Conservation (phyloP, 768 basidiomycete genomes). For the Lactifluus subvellereus region DNA sequence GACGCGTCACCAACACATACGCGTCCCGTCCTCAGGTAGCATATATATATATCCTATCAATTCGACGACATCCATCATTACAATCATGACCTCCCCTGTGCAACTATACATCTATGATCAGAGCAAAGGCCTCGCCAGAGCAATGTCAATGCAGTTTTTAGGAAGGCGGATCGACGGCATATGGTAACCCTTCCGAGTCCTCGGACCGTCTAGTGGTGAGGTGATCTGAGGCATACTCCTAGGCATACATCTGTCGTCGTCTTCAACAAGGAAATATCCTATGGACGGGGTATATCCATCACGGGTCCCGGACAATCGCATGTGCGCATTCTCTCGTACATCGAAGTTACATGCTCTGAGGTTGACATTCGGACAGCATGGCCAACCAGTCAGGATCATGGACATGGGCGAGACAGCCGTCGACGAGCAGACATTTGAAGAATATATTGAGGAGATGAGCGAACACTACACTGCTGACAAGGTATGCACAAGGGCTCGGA, state of each 20-base stretch:
- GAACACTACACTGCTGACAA: slow-evolving; percentile 87
- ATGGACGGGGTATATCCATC: slow-evolving; percentile 77
- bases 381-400: slow-evolving; percentile 60
- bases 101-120: slow-evolving; percentile 90
- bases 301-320: slow-evolving; percentile 76
- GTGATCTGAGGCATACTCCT: slow-evolving; percentile 18
- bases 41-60: neutral
- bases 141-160: slow-evolving; percentile 72
- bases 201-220: neutral
- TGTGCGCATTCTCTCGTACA: slow-evolving; percentile 38
- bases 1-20: slow-evolving; percentile 20
- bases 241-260: slow-evolving; percentile 94
- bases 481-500: slow-evolving; percentile 37
- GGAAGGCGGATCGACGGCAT: slow-evolving; percentile 91
- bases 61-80: neutral
- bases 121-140: slow-evolving; percentile 76
- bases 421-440: slow-evolving; percentile 79
- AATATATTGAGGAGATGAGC: slow-evolving; percentile 72
- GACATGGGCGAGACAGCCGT: slow-evolving; percentile 76
- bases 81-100: slow-evolving; percentile 37
- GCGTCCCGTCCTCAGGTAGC: neutral
- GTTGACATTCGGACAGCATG: slow-evolving; percentile 46
- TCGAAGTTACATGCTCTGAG: neutral
- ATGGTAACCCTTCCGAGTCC: slow-evolving; percentile 49
- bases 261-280: slow-evolving; percentile 82